Percentiles rank a stretch among this genome's conserved stretches.
These are phyloP conservation scores for Phytophthora pinifolia DNA, from an alignment of 352 stramenopile species.

Conservation along the genomic window DNA sequence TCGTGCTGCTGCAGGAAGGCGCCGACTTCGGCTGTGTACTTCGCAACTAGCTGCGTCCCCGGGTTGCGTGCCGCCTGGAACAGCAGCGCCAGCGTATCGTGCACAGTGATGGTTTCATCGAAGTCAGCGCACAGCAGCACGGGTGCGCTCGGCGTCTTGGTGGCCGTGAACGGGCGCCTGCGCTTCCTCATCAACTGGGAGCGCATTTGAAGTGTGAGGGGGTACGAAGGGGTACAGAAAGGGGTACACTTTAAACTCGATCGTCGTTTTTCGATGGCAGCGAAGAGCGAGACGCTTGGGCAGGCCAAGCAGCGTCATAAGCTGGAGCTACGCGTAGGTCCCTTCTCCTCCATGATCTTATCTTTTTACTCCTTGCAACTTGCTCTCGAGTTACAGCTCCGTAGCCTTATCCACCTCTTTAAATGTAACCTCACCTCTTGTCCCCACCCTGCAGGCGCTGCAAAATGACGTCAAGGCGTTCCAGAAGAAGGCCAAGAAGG, in stretches of 20 bases:
- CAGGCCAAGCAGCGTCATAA: constrained; percentile 89
- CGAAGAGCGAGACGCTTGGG: constrained; percentile 67
- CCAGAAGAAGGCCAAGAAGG: constrained; percentile 88
- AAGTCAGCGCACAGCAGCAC: constrained; percentile 72
- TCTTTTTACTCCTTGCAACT: neutral
- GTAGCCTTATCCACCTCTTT: neutral
- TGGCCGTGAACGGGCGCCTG: neutral
- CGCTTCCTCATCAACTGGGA: neutral
- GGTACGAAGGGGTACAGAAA: neutral
- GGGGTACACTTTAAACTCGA: no score
- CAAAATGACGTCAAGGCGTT: constrained; percentile 79
- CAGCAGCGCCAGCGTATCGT: constrained; percentile 60
- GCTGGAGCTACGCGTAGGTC: constrained; percentile 75
- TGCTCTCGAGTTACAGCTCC: neutral
- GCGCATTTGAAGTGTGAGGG: neutral
- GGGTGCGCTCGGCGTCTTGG: neutral
- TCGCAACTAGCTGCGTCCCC: constrained; percentile 25
- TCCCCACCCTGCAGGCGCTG: constrained; percentile 43
- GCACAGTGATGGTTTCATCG: constrained; percentile 66
- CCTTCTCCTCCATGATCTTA: neutral
- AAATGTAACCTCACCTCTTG: neutral
- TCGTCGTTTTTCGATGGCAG: constrained; percentile 26
- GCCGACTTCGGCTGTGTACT: constrained; percentile 37
- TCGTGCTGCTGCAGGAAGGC: constrained; percentile 20
- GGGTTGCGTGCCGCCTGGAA: constrained; percentile 35